Percentiles rank a stretch among this genome's conserved stretches.
These are phyloP conservation scores for Porodaedalea pini DNA, from an alignment of 1,284 basidiomycete species.

Conservation along the genomic window DNA sequence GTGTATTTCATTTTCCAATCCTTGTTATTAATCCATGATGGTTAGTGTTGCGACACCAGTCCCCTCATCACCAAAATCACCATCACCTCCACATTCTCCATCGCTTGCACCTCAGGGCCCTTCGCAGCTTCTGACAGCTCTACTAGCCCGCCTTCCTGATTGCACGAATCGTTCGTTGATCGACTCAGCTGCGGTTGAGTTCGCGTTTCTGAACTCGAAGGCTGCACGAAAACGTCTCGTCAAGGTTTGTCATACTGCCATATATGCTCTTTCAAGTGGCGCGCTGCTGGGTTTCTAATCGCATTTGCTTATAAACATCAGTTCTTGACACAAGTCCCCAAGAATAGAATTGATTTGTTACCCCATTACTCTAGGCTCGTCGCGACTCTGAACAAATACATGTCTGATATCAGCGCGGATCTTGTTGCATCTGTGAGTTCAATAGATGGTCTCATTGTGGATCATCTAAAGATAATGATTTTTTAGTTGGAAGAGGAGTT, in stretches of 20 bases:
- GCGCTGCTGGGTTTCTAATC: neutral
- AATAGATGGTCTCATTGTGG: conserved; percentile 1
- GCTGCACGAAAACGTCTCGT: conserved; percentile 87
- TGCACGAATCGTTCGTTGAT: conserved; percentile 90
- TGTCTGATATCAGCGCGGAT: conserved; percentile 89
- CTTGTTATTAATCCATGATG: conserved; percentile 14
- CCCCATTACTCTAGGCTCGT: conserved; percentile 92
- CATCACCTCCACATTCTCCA: conserved; percentile 60
- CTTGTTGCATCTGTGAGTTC: conserved; percentile 71
- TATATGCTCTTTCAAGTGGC: neutral
- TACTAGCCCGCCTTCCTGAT: conserved; percentile 92
- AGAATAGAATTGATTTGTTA: conserved; percentile 85
- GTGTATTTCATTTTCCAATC: neutral
- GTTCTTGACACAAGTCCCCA: conserved; percentile 85
- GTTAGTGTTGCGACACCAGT: conserved; percentile 56
- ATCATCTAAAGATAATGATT: conserved; percentile 1
- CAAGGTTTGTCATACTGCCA: conserved; percentile 52
- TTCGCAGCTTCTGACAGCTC: conserved; percentile 85
- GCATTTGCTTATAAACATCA: conserved; percentile 30
- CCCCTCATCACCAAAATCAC: conserved; percentile 60
- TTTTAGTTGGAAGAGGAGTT: conserved; percentile 92
- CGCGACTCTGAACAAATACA: conserved; percentile 85
- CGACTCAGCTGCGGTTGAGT: conserved; percentile 93
- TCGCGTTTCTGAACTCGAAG: conserved; percentile 95
- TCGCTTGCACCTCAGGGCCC: conserved; percentile 80